phyloP scores from a whole-genome alignment of 768 basidiomycete genomes.

The Lactifluus rugatus region DNA sequence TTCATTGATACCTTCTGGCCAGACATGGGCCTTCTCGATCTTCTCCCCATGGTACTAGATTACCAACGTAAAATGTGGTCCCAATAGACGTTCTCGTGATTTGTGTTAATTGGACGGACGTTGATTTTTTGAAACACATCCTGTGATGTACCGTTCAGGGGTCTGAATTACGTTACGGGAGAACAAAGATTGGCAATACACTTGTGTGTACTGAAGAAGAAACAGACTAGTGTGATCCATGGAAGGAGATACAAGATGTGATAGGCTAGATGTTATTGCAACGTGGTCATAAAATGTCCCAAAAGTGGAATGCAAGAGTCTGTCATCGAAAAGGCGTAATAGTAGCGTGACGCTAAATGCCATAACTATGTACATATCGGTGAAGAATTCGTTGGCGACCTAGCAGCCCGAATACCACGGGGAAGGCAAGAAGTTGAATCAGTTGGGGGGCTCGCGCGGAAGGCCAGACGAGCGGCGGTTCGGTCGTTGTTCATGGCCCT shows the following conservation, averaged over 20 bases:
- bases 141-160: constrained; percentile 1
- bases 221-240: constrained; percentile 1
- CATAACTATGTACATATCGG: constrained; percentile 15
- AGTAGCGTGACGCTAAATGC: constrained; percentile 9
- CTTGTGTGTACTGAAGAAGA: background rate
- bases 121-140: background rate
- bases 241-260: constrained; percentile 5
- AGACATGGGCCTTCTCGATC: constrained; percentile 77
- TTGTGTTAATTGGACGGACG: background rate
- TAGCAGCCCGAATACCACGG: background rate
- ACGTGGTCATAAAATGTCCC: constrained; percentile 8
- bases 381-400: constrained; percentile 1
- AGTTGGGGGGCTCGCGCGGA: constrained; percentile 34
- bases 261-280: constrained; percentile 11
- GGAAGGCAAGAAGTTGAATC: constrained; percentile 3
- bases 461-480: constrained; percentile 26
- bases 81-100: background rate
- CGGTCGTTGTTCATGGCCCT: constrained; percentile 25
- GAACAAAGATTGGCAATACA: constrained; percentile 5
- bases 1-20: constrained; percentile 87
- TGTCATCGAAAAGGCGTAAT: constrained; percentile 5
- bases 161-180: constrained; percentile 7
- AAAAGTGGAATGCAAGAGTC: constrained; percentile 2
- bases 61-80: constrained; percentile 74
- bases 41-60: constrained; percentile 79